phyloP scores from a whole-genome alignment of 2,329 filamentous ascomycete species.

The Hymenoscyphus fructigenus region DNA sequence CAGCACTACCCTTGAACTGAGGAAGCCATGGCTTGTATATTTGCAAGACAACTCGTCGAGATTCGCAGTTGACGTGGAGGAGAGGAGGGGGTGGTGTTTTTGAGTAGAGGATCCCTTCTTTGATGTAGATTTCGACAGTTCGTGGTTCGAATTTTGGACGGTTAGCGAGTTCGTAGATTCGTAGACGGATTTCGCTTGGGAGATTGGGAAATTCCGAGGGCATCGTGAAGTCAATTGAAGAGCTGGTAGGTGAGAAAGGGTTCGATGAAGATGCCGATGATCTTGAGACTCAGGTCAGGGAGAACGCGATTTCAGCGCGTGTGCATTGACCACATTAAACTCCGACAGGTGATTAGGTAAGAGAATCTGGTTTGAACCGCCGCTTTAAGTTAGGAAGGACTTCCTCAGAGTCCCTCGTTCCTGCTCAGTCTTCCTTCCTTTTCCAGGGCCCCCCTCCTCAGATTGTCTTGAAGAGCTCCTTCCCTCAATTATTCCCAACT shows the following conservation, averaged over 20 bases:
- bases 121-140: constrained; percentile 16
- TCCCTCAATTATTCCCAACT: too few species aligned
- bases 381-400: too few species aligned
- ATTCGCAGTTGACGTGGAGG: constrained; percentile 21
- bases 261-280: background rate
- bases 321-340: background rate
- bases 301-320: background rate
- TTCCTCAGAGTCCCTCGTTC: too few species aligned
- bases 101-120: constrained; percentile 16
- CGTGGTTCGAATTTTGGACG: constrained; percentile 10
- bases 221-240: background rate
- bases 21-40: constrained; percentile 22
- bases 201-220: constrained; percentile 13
- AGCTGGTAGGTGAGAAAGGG: background rate
- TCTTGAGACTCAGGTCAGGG: background rate
- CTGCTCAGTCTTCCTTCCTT: too few species aligned
- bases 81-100: constrained; percentile 18
- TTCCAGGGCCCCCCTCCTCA: too few species aligned
- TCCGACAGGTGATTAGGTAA: too few species aligned
- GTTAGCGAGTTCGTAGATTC: constrained; percentile 20
- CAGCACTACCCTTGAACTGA: constrained; percentile 12
- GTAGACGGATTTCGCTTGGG: constrained; percentile 21
- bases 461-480: too few species aligned
- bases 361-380: too few species aligned
- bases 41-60: constrained; percentile 16